Conservation (phyloP, 805 yeast genomes). For the Jamesozyma spencerorum region DNA sequence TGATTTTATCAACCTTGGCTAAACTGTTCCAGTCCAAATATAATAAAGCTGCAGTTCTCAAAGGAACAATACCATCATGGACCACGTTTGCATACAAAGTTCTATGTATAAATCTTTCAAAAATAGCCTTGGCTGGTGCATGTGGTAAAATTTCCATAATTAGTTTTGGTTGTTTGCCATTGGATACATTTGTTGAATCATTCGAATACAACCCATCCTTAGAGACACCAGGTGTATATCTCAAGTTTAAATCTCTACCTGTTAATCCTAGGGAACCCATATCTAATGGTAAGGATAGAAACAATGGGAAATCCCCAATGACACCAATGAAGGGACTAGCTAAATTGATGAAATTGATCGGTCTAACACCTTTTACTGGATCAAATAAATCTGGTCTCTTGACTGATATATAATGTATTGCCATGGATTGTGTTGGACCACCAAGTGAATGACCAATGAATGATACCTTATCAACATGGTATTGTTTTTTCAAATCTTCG, state of each 20-base stretch:
- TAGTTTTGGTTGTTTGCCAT: slow-evolving; percentile 35
- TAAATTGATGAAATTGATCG: slow-evolving; percentile 69
- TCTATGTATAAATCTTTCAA: slow-evolving; percentile 56
- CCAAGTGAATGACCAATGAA: slow-evolving; percentile 92
- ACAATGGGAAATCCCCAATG: slow-evolving; percentile 76
- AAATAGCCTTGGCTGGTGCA: slow-evolving; percentile 57
- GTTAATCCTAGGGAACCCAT: slow-evolving; percentile 88
- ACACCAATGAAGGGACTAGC: slow-evolving; percentile 90
- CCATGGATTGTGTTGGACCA: slow-evolving; percentile 85
- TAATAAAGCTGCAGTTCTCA: slow-evolving; percentile 78
- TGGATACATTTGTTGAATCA: slow-evolving; percentile 5
- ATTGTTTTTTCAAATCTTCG: slow-evolving; percentile 35
- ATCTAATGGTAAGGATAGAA: slow-evolving; percentile 73
- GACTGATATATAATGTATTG: slow-evolving; percentile 61
- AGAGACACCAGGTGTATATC: slow-evolving; percentile 30
- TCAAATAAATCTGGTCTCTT: slow-evolving; percentile 63
- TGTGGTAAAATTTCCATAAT: slow-evolving; percentile 67
- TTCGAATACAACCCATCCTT: slow-evolving; percentile 20
- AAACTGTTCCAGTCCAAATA: slow-evolving; percentile 81
- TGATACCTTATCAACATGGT: slow-evolving; percentile 54
- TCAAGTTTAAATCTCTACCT: slow-evolving; percentile 80
- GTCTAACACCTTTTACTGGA: slow-evolving; percentile 36
- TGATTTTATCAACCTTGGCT: slow-evolving; percentile 38
- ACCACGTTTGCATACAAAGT: slow-evolving; percentile 84
- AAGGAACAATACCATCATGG: slow-evolving; percentile 93